These are phyloP conservation scores for Yarrowia sp. DNA, from an alignment of 805 yeast genomes.

Conservation along the genomic window DNA sequence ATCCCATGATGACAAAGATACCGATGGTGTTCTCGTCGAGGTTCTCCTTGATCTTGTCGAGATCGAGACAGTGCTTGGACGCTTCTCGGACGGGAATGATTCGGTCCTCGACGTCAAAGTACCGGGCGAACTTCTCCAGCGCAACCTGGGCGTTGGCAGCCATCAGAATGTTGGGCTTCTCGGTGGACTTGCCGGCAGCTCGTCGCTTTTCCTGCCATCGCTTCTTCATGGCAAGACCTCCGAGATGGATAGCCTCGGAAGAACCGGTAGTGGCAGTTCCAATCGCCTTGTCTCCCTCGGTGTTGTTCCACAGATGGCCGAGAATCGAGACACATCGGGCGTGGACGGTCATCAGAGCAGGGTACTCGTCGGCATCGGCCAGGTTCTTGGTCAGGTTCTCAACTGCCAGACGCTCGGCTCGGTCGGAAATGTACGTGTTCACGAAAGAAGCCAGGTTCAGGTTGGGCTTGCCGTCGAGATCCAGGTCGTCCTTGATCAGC, in stretches of 20 bases:
- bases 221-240: slow-evolving; percentile 91
- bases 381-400: slow-evolving; percentile 85
- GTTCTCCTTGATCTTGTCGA: slow-evolving; percentile 62
- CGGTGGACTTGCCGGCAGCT: slow-evolving; percentile 63
- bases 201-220: slow-evolving; percentile 77
- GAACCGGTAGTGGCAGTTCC: slow-evolving; percentile 96
- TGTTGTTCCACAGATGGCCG: slow-evolving; percentile 83
- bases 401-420: slow-evolving; percentile 59
- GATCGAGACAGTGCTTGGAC: slow-evolving; percentile 70
- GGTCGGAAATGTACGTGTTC: slow-evolving; percentile 70
- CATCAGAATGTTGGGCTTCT: slow-evolving; percentile 85
- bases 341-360: slow-evolving; percentile 79
- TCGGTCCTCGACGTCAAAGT: slow-evolving; percentile 89
- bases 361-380: slow-evolving; percentile 94
- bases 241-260: slow-evolving; percentile 91
- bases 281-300: slow-evolving; percentile 58
- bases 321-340: slow-evolving; percentile 82
- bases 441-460: slow-evolving; percentile 90
- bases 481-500: slow-evolving; percentile 72
- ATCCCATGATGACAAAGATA: slow-evolving; percentile 83
- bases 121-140: slow-evolving; percentile 89
- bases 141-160: slow-evolving; percentile 95
- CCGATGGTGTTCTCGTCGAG: slow-evolving; percentile 95
- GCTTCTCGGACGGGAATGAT: slow-evolving; percentile 68
- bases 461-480: slow-evolving; percentile 83